Evolutionary conservation across 2,329 filamentous ascomycete genomes (phyloP).

Genomic region (Seiridium unicorne): DNA sequence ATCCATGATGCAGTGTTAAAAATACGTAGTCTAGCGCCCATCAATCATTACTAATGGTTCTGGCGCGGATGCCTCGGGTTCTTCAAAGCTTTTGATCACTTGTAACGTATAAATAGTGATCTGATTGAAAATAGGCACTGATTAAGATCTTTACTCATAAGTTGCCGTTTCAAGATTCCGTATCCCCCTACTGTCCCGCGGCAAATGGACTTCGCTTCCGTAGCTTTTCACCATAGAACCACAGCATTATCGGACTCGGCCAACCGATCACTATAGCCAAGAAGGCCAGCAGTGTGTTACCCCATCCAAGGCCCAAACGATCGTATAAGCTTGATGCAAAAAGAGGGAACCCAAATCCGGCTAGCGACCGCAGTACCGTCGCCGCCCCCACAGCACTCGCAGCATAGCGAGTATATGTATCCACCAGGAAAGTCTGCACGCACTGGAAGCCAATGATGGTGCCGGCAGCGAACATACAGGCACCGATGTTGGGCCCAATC

Average conservation of each 20-base stretch:
- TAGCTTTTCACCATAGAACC: slow-evolving; percentile 34
- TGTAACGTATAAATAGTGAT: too few relatives aligned
- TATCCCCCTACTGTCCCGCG: slow-evolving; percentile 18
- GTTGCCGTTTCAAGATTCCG: background rate
- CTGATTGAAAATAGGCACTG: too few relatives aligned
- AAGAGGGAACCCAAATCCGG: slow-evolving; percentile 51
- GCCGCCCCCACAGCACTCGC: slow-evolving; percentile 43
- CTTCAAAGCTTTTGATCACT: too few relatives aligned
- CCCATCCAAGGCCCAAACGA: slow-evolving; percentile 45
- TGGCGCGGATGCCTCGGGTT: too few relatives aligned
- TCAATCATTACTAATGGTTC: too few relatives aligned
- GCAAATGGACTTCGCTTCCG: slow-evolving; percentile 32
- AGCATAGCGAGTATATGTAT: slow-evolving; percentile 44
- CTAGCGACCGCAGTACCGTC: slow-evolving; percentile 44
- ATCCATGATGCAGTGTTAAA: too few relatives aligned
- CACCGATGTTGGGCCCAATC: slow-evolving; percentile 45
- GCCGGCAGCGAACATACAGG: slow-evolving; percentile 34
- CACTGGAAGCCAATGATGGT: slow-evolving; percentile 42
- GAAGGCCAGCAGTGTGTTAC: slow-evolving; percentile 42
- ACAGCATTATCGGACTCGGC: slow-evolving; percentile 44
- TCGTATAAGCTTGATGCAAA: slow-evolving; percentile 47
- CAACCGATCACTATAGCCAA: slow-evolving; percentile 50
- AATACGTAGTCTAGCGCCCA: too few relatives aligned
- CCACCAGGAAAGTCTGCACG: slow-evolving; percentile 45
- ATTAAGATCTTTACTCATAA: too few relatives aligned